Evolutionary conservation across 257 asterid species (phyloP), one percentile per base, ranked within the genome.

Genomic region (Przewalskia tangutica): DNA sequence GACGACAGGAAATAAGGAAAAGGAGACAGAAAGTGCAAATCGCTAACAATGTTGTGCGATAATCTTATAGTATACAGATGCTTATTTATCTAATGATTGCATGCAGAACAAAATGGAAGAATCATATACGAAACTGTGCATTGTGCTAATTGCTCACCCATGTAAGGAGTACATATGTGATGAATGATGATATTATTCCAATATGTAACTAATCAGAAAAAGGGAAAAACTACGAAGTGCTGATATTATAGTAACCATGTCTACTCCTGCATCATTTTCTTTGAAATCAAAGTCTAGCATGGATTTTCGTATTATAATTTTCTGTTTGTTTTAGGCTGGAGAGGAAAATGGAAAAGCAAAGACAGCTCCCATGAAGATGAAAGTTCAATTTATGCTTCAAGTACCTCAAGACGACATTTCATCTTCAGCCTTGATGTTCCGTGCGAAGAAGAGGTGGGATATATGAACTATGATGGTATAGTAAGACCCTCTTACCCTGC

Each of bases 401-500:
- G 97, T 95, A 77, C 99, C 98, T 40, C 99, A 91, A 88, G 97
- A 91, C 71, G 92, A 95, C 77, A 70, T 95, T 13, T 87, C 86
- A 81, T 86, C 97, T 9, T 91, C 98, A 12, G 89, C 90, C 42
- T 64, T 95, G 82, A 91, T 94, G 97, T 95, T 95, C 85, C 94
- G 97, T 2, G 93, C 92, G 63, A 95, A 95, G 88, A 94, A 94
- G 94, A 91, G 98, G 84, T 95, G 98, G 97, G 99, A 95, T 85
- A 84, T 95, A 77, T 92, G 87, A 86, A 38, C 76, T 36, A 38
- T 73, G 42, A 70, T 20, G 54, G 0, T 7, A 71, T 20, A 34
- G 23, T 34, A 73, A 20, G 23, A 48, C 23, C 3, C 79, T 75
- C 46, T 32, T 48, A 7, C 79, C 79, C 38, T 48, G 62, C 23